Evolutionary conservation across 306 rosid genomes (phyloP).

Genomic region (Malus domestica): DNA sequence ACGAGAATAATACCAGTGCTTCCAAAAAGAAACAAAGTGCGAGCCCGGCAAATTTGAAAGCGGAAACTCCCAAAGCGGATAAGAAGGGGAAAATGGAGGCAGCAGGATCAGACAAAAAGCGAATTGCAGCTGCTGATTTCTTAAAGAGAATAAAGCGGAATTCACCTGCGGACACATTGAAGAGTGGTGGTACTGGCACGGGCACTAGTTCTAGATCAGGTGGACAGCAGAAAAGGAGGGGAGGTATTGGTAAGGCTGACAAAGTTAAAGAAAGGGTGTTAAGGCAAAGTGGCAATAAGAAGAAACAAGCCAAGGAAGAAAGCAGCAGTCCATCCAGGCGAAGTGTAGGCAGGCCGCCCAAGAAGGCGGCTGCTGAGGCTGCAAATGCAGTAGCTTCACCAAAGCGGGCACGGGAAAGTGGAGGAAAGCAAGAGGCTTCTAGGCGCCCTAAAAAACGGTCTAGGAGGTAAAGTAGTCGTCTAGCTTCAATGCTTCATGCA

Average conservation of each 20-base stretch:
- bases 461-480: slow-evolving; percentile 31
- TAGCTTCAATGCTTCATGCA: background rate
- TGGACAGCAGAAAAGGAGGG: slow-evolving; percentile 47
- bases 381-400: slow-evolving; percentile 17
- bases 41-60: slow-evolving; percentile 18
- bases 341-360: slow-evolving; percentile 77
- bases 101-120: slow-evolving; percentile 41
- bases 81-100: slow-evolving; percentile 46
- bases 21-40: slow-evolving; percentile 35
- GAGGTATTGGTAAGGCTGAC: slow-evolving; percentile 2
- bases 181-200: slow-evolving; percentile 19
- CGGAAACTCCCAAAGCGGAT: slow-evolving; percentile 27
- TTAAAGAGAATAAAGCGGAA: slow-evolving; percentile 73
- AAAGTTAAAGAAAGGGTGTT: slow-evolving; percentile 37
- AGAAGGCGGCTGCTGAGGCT: slow-evolving; percentile 39
- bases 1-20: slow-evolving; percentile 23
- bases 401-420: slow-evolving; percentile 60
- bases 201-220: slow-evolving; percentile 4
- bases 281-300: slow-evolving; percentile 36
- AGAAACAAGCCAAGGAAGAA: slow-evolving; percentile 40
- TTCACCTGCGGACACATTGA: slow-evolving; percentile 29
- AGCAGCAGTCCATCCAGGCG: slow-evolving; percentile 49
- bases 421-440: slow-evolving; percentile 38
- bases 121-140: slow-evolving; percentile 68
- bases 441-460: slow-evolving; percentile 56